Conservation (phyloP, 768 basidiomycete genomes). For the Cystofilobasidium bisporidii region DNA sequence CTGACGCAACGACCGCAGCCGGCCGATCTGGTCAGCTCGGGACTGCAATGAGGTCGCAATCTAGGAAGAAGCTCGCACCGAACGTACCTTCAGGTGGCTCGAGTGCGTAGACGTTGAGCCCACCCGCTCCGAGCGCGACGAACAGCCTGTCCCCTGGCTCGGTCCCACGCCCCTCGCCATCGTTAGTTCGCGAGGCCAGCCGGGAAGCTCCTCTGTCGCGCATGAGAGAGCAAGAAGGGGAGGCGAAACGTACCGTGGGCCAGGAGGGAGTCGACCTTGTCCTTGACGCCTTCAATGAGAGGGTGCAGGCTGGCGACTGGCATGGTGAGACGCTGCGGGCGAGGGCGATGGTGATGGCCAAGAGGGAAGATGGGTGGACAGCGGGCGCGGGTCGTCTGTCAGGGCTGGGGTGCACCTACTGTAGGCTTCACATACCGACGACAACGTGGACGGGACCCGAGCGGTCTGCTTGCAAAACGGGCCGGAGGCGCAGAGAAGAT, state of each 20-base stretch:
- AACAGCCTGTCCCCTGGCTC: slow-evolving; percentile 52
- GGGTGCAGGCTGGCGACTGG: slow-evolving; percentile 26
- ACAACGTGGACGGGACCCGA: too few relatives aligned
- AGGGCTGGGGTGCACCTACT: too few relatives aligned
- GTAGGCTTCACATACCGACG: too few relatives aligned
- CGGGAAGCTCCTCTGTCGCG: background rate
- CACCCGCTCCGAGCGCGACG: slow-evolving; percentile 39
- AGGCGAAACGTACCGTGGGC: slow-evolving; percentile 19
- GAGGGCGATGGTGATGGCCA: too few relatives aligned
- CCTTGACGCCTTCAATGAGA: slow-evolving; percentile 31
- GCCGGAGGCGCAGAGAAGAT: too few relatives aligned
- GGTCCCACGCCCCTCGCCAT: background rate
- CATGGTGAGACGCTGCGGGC: slow-evolving; percentile 17
- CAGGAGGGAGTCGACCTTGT: slow-evolving; percentile 31
- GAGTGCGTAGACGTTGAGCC: slow-evolving; percentile 35
- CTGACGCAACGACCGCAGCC: slow-evolving; percentile 1
- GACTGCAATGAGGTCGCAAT: too few relatives aligned
- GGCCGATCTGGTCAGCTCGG: slow-evolving; percentile 24
- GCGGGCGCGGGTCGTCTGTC: too few relatives aligned
- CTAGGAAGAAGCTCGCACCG: too few relatives aligned
- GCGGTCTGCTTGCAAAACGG: too few relatives aligned
- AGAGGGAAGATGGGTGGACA: too few relatives aligned
- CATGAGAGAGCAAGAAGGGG: background rate
- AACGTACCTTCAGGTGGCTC: slow-evolving; percentile 23
- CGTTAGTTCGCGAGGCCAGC: too few relatives aligned